Evolutionary conservation across 352 stramenopile species (phyloP), one percentile per base, ranked within the genome.

Genomic region (Globisporangium cylindrosporum): DNA sequence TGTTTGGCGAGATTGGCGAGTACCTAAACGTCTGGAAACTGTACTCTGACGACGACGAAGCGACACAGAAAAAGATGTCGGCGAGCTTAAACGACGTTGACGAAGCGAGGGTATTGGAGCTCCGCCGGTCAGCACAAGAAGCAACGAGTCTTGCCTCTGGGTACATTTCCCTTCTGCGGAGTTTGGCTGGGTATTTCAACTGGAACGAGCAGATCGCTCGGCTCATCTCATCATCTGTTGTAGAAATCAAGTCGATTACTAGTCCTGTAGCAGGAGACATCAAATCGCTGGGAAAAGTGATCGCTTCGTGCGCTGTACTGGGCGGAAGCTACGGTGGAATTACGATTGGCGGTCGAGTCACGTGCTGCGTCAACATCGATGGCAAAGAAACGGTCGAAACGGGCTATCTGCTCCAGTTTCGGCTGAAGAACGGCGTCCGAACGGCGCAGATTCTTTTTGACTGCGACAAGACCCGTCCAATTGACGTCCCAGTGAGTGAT

Each of bases 341-440:
- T 14, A 76, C 72, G 56, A 68, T 92, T 18, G 82, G 83, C 57
- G 80, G 77, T 10, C 76, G 84, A n/a, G 81, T 93, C 1, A 86
- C 78, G 10, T 92, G 83, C 61, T 88, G 81, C 57, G 84, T 91
- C 29, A 93, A 82, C 20, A 84, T 92, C 27, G 84, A 94, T 38
- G 81, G 74, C 2, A 94, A 90, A 65, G 84, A 90, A 32, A 82
- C 86, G 14, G 76, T 91, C 25, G 86, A 94, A 62, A 89, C 74
- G 0, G 86, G 86, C 4, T 91, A 82, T 66, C 43, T 93, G 12
- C 69, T 92, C 8, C 74, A 86, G 10, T 82, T 89, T 49, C 67
- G 70, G 10, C 61, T 88, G 27, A 78, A 81, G 38, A 72, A 75
- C 57, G 75, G 73, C 10, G 27, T 36, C 0, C 81, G 85, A n/a